phyloP scores from a whole-genome alignment of 805 yeast genomes.

The Candida tibetensis region DNA sequence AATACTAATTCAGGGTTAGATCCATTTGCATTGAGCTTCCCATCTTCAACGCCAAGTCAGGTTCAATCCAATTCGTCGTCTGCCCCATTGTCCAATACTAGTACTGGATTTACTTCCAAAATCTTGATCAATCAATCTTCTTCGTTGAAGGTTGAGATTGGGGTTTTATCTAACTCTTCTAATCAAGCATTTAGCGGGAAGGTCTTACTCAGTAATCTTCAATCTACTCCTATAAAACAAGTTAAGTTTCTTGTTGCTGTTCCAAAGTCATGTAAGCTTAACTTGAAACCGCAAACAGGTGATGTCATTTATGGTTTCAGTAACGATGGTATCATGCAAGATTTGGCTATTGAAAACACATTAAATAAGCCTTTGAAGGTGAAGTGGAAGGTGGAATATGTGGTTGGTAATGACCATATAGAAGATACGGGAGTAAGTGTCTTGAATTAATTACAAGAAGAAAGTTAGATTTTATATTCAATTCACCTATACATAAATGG shows the following conservation, averaged over 20 bases:
- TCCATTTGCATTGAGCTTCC: conserved; percentile 41
- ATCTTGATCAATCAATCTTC: conserved; percentile 42
- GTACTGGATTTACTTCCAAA: conserved; percentile 12
- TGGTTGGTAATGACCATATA: conserved; percentile 42
- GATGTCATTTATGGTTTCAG: conserved; percentile 48
- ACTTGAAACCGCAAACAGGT: conserved; percentile 60
- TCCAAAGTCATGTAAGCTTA: conserved; percentile 58
- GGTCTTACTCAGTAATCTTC: conserved; percentile 51
- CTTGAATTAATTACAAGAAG: conserved; percentile 16
- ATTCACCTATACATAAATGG: background rate
- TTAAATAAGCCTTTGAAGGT: conserved; percentile 49
- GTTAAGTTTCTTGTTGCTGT: conserved; percentile 67
- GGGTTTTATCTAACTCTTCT: conserved; percentile 33
- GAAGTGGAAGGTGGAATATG: conserved; percentile 70
- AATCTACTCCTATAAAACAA: conserved; percentile 43
- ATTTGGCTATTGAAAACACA: conserved; percentile 38
- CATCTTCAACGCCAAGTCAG: conserved; percentile 35
- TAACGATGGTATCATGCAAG: conserved; percentile 53
- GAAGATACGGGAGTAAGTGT: conserved; percentile 58
- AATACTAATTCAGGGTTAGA: conserved; percentile 30
- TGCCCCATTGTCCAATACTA: conserved; percentile 17
- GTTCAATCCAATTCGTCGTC: conserved; percentile 6
- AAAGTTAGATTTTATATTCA: background rate
- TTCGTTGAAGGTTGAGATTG: conserved; percentile 49
- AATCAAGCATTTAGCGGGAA: conserved; percentile 40